Evolutionary conservation across 2,329 filamentous ascomycete species (phyloP).

Genomic region (Herpomyces periplanetae): DNA sequence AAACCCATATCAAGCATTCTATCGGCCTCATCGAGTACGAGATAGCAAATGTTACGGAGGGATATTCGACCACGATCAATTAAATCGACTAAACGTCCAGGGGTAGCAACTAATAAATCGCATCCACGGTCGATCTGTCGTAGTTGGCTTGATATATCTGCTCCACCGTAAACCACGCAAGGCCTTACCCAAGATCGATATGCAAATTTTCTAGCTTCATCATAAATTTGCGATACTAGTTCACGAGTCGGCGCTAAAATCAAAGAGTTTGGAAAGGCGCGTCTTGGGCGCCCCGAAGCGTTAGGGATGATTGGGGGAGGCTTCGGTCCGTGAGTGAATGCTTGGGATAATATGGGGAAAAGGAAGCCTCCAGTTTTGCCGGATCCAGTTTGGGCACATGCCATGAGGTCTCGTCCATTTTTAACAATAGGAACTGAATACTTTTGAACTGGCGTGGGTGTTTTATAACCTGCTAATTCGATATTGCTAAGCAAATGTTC

Average conservation of each 20-base stretch:
- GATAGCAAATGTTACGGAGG: constrained; percentile 90
- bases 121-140: constrained; percentile 93
- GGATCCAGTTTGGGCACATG: constrained; percentile 95
- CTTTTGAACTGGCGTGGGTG: constrained; percentile 89
- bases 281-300: constrained; percentile 61
- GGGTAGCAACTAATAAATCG: constrained; percentile 81
- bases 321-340: constrained; percentile 58
- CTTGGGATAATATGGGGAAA: constrained; percentile 94
- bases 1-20: constrained; percentile 99
- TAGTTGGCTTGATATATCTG: constrained; percentile 88
- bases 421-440: constrained; percentile 98
- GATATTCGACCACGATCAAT: constrained; percentile 96
- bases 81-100: constrained; percentile 81
- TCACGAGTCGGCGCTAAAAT: constrained; percentile 91
- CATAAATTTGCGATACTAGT: constrained; percentile 91
- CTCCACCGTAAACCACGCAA: constrained; percentile 94
- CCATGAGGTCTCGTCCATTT: constrained; percentile 90
- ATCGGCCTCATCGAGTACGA: constrained; percentile 93
- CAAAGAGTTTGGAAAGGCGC: constrained; percentile 80
- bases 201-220: constrained; percentile 85
- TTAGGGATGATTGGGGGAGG: constrained; percentile 19
- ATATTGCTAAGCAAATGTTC: constrained; percentile 81
- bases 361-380: constrained; percentile 99
- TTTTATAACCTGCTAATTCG: constrained; percentile 64
- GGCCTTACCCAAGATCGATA: constrained; percentile 97